Evolutionary conservation across 306 rosid species (phyloP).

Genomic region (Arachis stenosperma): DNA sequence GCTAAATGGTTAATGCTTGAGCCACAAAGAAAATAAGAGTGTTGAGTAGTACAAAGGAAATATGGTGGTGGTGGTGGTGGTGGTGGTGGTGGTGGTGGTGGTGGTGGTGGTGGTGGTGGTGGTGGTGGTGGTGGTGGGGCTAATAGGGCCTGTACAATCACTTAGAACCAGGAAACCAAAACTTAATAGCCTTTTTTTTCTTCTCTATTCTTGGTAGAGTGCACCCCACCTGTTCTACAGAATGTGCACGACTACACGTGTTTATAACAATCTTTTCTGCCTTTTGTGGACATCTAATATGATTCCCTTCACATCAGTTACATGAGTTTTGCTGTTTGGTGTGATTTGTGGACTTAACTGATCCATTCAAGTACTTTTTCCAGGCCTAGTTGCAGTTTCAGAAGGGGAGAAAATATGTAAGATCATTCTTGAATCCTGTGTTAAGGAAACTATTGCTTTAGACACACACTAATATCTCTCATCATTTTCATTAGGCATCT

Average conservation of each 20-base stretch:
- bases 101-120: too few relatives aligned
- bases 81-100: too few relatives aligned
- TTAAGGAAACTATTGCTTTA: conserved; percentile 24
- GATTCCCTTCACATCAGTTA: conserved; percentile 46
- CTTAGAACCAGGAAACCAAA: conserved; percentile 72
- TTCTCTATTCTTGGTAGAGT: conserved; percentile 41
- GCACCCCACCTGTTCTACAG: conserved; percentile 44
- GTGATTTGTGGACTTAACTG: conserved; percentile 45
- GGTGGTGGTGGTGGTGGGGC: conserved; percentile 42
- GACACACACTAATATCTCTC: conserved; percentile 12
- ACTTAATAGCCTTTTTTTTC: conserved; percentile 37
- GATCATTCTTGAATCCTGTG: conserved; percentile 22
- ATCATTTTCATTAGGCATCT: conserved; percentile 37
- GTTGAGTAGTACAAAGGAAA: conserved; percentile 30
- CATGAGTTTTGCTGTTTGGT: conserved; percentile 49
- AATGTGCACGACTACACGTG: conserved; percentile 57
- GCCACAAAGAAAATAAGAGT: conserved; percentile 35
- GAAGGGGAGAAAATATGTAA: conserved; percentile 21
- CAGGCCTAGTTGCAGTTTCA: conserved; percentile 14
- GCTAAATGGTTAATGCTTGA: conserved; percentile 37
- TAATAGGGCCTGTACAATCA: conserved; percentile 54
- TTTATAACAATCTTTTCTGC: conserved; percentile 48
- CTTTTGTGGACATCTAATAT: conserved; percentile 34
- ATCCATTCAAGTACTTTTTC: conserved; percentile 37
- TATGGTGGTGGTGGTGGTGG: too few relatives aligned